A percentile compares a stretch with the other conserved stretches of the same genome.
phyloP scores from a whole-genome alignment of 352 stramenopile species.

The Phytophthora sojae region DNA sequence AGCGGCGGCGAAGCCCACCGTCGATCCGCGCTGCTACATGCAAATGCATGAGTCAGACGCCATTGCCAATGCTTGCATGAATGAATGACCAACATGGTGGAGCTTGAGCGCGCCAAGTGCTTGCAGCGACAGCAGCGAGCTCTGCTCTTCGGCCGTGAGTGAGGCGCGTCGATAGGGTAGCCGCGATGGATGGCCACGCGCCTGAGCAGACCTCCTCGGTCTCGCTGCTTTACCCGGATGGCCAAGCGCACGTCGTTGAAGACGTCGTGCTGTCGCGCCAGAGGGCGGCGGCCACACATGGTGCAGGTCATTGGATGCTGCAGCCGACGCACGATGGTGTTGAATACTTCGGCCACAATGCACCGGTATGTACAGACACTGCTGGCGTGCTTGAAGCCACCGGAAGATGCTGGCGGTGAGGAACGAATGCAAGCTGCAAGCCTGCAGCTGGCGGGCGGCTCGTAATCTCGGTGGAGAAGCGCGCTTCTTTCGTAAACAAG shows the following conservation, averaged over 20 bases:
- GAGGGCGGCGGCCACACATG: neutral
- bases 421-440: neutral
- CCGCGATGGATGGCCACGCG: neutral
- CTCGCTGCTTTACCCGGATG: conserved; percentile 11
- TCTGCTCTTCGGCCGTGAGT: too few relatives aligned
- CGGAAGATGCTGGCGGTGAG: neutral
- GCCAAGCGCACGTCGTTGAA: conserved; percentile 24
- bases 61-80: neutral
- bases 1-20: conserved; percentile 4
- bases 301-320: neutral
- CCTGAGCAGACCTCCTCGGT: conserved; percentile 2
- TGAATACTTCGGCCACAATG: neutral
- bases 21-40: conserved; percentile 5
- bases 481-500: neutral
- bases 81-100: neutral
- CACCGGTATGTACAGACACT: neutral
- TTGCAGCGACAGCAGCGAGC: neutral
- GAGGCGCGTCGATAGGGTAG: neutral
- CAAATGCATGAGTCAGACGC: neutral
- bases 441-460: neutral
- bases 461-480: conserved; percentile 23
- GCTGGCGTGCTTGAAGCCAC: neutral
- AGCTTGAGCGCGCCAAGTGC: neutral
- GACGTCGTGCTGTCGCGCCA: conserved; percentile 21
- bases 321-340: neutral